Base-by-base conservation (phyloP, 1,284 basidiomycete species). In the Cutaneotrichosporon arboriforme region DNA sequence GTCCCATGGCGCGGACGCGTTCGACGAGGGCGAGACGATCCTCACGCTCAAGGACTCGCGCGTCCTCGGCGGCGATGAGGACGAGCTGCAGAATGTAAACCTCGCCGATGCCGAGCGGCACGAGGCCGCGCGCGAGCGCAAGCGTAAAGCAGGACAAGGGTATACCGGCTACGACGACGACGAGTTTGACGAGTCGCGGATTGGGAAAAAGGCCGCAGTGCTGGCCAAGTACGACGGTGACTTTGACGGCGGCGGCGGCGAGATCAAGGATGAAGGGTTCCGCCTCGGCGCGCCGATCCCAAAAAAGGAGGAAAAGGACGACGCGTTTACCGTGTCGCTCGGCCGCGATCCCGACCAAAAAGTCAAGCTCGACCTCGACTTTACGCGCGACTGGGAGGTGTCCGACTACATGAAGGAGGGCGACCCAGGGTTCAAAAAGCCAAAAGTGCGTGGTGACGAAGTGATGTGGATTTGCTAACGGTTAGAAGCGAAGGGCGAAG, bases 91-190 rank as follows among this genome's bases (percentile, higher is more conserved):
- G 76, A 97, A 98, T 65, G 79, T 94, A 45, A 88, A 92, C 63
- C 82, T 97, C 77, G 90, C 88, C 0, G 91, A 96, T 69, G 81
- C 82, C 44, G 90, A 92, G 65, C 82, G 81, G 10, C 82, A 83
- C 20, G 83, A 87, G 69, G 73, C 69, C 2, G 67, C 67, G 1
- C 67, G 85, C 85, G 77, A 87, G 84, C 51, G 80, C 37, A 96
- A 96, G 76, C 87, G 87, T 50, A 96, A 94, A 76, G 87, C 84
- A 42, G 82, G 83, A 41, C 66, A 60, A 18, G 84, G 88, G 65
- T 99, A 98, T 69, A 94, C 89, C 0, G 94, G 94, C 20, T 91
- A 92, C 69, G 94, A 99, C 67, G 94, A 99, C 64, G 91, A 96
- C 3, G 93, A 97, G 67, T 92, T 94, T 60, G 76, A 71, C 21